These are phyloP conservation scores for Discostella stelligera DNA, from an alignment of 352 stramenopile species.

Conservation along the genomic window DNA sequence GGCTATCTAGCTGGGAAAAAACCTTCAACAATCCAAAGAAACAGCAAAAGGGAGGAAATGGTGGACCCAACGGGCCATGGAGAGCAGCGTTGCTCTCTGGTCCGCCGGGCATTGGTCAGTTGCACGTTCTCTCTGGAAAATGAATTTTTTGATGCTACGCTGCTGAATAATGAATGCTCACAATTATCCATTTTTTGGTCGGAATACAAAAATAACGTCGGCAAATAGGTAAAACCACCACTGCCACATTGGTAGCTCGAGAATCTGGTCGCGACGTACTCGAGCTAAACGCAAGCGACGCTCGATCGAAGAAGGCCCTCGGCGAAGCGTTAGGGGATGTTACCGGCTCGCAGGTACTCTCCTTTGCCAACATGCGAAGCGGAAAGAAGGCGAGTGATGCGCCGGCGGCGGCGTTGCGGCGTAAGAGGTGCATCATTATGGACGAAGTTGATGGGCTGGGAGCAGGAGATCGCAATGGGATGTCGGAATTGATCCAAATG, in stretches of 20 bases:
- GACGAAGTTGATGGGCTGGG: slow-evolving; percentile 99
- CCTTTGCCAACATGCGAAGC: slow-evolving; percentile 78
- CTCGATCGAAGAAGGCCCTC: slow-evolving; percentile 95
- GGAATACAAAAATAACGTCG: too few relatives aligned
- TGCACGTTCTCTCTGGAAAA: not conserved
- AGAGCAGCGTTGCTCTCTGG: slow-evolving; percentile 95
- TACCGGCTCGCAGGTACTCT: slow-evolving; percentile 88
- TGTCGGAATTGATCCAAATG: slow-evolving; percentile 96
- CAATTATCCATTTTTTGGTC: too few relatives aligned
- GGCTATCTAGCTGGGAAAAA: slow-evolving; percentile 73
- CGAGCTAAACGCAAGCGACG: slow-evolving; percentile 96
- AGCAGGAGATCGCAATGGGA: slow-evolving; percentile 93
- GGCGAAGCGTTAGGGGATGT: slow-evolving; percentile 89
- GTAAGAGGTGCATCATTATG: slow-evolving; percentile 92
- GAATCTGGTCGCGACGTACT: slow-evolving; percentile 90
- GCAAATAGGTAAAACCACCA: slow-evolving; percentile 93
- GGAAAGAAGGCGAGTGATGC: not conserved
- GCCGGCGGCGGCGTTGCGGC: not conserved
- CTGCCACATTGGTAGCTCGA: slow-evolving; percentile 90
- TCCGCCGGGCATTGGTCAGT: slow-evolving; percentile 89
- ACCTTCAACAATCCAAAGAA: slow-evolving; percentile 66
- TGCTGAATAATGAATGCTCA: too few relatives aligned
- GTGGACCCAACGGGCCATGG: slow-evolving; percentile 54
- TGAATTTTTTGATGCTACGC: slow-evolving; percentile 1
- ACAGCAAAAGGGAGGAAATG: slow-evolving; percentile 67